phyloP scores from a whole-genome alignment of 2,329 filamentous ascomycete species.

The Ascochyta pisi region DNA sequence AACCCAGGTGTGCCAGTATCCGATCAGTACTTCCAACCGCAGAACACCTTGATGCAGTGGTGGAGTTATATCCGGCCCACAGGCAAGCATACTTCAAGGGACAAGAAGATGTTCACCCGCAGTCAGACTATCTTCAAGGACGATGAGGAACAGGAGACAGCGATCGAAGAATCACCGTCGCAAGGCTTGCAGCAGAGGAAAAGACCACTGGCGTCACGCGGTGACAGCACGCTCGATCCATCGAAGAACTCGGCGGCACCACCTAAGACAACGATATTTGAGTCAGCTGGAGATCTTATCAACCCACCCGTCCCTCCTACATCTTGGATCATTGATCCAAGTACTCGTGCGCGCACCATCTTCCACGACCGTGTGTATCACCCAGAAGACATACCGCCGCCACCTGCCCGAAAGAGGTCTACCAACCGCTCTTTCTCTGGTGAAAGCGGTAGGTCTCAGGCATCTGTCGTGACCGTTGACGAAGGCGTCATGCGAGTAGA shows the following conservation, averaged over 20 bases:
- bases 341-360: slow-evolving; percentile 82
- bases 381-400: slow-evolving; percentile 87
- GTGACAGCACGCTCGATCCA: slow-evolving; percentile 59
- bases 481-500: slow-evolving; percentile 84
- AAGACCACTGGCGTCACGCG: slow-evolving; percentile 55
- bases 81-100: slow-evolving; percentile 72
- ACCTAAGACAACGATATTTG: slow-evolving; percentile 90
- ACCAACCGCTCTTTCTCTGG: slow-evolving; percentile 48
- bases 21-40: slow-evolving; percentile 39
- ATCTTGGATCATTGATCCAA: slow-evolving; percentile 84
- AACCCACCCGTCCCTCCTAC: slow-evolving; percentile 85
- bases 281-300: slow-evolving; percentile 90
- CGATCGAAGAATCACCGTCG: slow-evolving; percentile 22
- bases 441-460: slow-evolving; percentile 39
- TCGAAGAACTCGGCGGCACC: slow-evolving; percentile 67
- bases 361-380: slow-evolving; percentile 98
- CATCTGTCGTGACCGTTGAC: slow-evolving; percentile 41
- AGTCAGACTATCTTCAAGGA: slow-evolving; percentile 42
- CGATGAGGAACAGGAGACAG: slow-evolving; percentile 27
- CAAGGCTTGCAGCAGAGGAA: slow-evolving; percentile 35
- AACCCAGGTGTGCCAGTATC: slow-evolving; percentile 21
- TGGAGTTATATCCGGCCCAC: slow-evolving; percentile 76
- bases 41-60: slow-evolving; percentile 59
- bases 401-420: slow-evolving; percentile 61
- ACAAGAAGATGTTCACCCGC: slow-evolving; percentile 61